A percentile compares a stretch with the other conserved stretches of the same genome.
phyloP scores from a whole-genome alignment of 192 early-diverging fungal species.

The Mortierella antarctica region DNA sequence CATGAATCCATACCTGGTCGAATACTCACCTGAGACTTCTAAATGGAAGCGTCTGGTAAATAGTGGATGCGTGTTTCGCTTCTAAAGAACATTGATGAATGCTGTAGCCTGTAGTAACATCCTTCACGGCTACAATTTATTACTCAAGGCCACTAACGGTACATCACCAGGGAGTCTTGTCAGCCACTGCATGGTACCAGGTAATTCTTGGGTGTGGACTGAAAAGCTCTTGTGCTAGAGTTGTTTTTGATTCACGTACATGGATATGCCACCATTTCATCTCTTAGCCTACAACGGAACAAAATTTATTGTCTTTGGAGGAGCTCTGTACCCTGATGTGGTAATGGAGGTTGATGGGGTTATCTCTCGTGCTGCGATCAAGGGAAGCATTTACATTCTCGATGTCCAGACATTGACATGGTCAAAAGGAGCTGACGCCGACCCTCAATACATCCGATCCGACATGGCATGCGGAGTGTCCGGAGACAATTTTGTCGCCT shows the following conservation, averaged over 20 bases:
- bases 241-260: not conserved
- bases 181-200: slow-evolving; percentile 6
- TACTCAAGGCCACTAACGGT: not conserved
- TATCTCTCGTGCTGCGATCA: not conserved
- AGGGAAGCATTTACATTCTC: slow-evolving; percentile 4
- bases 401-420: slow-evolving; percentile 1
- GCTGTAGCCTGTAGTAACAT: not conserved
- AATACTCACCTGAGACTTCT: not conserved
- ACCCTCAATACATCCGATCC: not conserved
- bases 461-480: slow-evolving; percentile 2
- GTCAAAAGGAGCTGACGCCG: not conserved
- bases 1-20: not conserved
- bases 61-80: not conserved
- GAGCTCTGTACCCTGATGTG: not conserved
- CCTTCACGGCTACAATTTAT: too few relatives aligned
- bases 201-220: not conserved
- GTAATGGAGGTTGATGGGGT: too few relatives aligned
- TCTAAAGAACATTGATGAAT: not conserved
- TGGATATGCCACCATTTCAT: not conserved
- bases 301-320: slow-evolving; percentile 10
- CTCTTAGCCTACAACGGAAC: not conserved
- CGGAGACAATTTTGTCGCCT: slow-evolving; percentile 3
- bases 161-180: not conserved
- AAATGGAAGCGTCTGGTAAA: not conserved
- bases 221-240: not conserved